Conservation (phyloP, 1,284 basidiomycete species). For the Wallemia hederae region DNA sequence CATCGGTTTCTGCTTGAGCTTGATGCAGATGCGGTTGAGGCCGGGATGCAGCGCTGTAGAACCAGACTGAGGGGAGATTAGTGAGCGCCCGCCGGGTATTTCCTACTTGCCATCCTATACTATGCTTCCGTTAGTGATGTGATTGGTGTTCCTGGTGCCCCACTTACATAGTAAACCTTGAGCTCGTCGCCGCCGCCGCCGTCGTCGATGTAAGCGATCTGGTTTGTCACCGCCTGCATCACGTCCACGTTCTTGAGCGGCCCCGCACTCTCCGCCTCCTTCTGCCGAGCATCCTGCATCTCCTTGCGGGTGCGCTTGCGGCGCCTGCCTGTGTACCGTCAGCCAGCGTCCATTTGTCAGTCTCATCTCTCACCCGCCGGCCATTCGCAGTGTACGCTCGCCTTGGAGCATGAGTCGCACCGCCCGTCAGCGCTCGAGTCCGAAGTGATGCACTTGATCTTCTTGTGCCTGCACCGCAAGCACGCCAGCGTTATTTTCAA, state of each 20-base stretch:
- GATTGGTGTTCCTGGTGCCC: slow-evolving; percentile 11
- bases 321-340: not conserved
- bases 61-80: not conserved
- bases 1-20: slow-evolving; percentile 15
- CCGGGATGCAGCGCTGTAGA: slow-evolving; percentile 15
- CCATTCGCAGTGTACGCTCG: not conserved
- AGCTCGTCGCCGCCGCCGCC: slow-evolving; percentile 17
- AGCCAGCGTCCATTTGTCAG: not conserved
- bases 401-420: not conserved
- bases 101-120: slow-evolving; percentile 16
- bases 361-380: not conserved
- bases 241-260: slow-evolving; percentile 4
- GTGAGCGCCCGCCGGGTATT: slow-evolving; percentile 5
- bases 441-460: not conserved
- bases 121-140: not conserved
- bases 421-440: not conserved
- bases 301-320: not conserved
- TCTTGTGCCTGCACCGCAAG: not conserved
- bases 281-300: not conserved
- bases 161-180: slow-evolving; percentile 19
- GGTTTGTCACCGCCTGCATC: slow-evolving; percentile 16
- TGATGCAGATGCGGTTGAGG: slow-evolving; percentile 19
- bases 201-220: slow-evolving; percentile 18
- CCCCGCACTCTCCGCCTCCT: not conserved
- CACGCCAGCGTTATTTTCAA: not conserved